Percentiles rank a stretch among this genome's conserved stretches.
Evolutionary conservation across 768 basidiomycete genomes (phyloP).

Genomic region (Lactarius tabidus): DNA sequence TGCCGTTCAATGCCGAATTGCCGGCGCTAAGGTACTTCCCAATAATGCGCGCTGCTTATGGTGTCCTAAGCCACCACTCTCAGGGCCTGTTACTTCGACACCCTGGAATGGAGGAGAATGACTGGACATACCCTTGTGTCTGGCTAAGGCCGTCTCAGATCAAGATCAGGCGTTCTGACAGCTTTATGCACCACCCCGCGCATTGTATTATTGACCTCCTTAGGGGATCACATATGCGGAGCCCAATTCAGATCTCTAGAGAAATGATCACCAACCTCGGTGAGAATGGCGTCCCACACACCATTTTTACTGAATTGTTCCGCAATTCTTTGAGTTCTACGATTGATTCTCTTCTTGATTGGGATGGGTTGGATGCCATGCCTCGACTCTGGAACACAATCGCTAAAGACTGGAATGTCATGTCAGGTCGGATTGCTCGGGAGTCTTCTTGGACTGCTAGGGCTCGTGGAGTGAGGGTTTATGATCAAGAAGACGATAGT

Average conservation of each 20-base stretch:
- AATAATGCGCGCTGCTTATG: neutral
- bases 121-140: constrained; percentile 22
- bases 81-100: constrained; percentile 33
- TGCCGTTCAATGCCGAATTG: constrained; percentile 32
- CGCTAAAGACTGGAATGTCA: constrained; percentile 26
- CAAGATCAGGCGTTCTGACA: constrained; percentile 36
- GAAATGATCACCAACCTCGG: constrained; percentile 62
- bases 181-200: constrained; percentile 37
- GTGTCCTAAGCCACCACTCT: neutral
- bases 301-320: constrained; percentile 36
- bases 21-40: constrained; percentile 31
- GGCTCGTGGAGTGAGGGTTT: constrained; percentile 26
- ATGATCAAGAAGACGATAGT: constrained; percentile 27
- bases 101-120: constrained; percentile 22
- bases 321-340: constrained; percentile 28
- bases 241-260: constrained; percentile 45
- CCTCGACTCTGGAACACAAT: constrained; percentile 29
- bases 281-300: constrained; percentile 54
- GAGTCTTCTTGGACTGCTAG: constrained; percentile 30
- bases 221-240: constrained; percentile 44
- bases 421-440: constrained; percentile 28
- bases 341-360: constrained; percentile 28
- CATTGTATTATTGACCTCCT: constrained; percentile 53
- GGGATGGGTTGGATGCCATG: constrained; percentile 26
- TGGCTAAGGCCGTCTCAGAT: constrained; percentile 34